Base-by-base conservation (phyloP, 495 filamentous ascomycete species). In the Gamarada debralockiae region DNA sequence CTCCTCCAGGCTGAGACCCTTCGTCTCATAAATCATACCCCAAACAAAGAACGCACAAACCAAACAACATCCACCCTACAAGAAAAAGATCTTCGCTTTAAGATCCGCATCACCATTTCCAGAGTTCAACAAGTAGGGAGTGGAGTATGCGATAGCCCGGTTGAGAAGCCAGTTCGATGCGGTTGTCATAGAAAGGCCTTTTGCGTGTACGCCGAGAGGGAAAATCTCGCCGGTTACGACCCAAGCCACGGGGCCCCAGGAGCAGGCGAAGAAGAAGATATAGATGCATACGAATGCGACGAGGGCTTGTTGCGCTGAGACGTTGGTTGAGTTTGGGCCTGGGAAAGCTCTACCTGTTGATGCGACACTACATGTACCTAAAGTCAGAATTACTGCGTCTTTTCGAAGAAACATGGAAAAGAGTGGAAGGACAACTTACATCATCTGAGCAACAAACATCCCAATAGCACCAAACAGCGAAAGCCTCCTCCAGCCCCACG, bases 261-360 rank as follows among this genome's bases (percentile, higher is more conserved):
- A n/a, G n/a, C n/a, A 71, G 29, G 87, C 87, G 62, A 90, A 90
- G 77, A 87, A 90, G 73, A 85, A 87, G 69, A 90, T 89, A 71
- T 80, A 84, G 42, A 63, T 56, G 60, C 86, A 86, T 50, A 89
- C 81, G 57, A 91, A 90, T 39, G 59, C 59, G 31, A 65, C 62
- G 23, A 34, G 38, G 3, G 56, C 62, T 23, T 59, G 56, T 48
- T 62, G 58, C 1, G 82, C 77, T 0, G 66, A 47, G 56, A 53
- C 37, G 23, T 42, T 23, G 4, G 73, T 70, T 18, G 64, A 59
- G 45, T 69, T 65, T 44, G 76, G 71, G 40, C 68, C 65, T 14
- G 75, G 71, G 17, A 77, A 75, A 14, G 68, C 58, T 3, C 81
- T 82, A 51, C 85, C 86, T 22, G 86, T 75, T 18, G 83, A 74